phyloP scores from a whole-genome alignment of 768 basidiomycete genomes.

The Favolaschia claudopus region DNA sequence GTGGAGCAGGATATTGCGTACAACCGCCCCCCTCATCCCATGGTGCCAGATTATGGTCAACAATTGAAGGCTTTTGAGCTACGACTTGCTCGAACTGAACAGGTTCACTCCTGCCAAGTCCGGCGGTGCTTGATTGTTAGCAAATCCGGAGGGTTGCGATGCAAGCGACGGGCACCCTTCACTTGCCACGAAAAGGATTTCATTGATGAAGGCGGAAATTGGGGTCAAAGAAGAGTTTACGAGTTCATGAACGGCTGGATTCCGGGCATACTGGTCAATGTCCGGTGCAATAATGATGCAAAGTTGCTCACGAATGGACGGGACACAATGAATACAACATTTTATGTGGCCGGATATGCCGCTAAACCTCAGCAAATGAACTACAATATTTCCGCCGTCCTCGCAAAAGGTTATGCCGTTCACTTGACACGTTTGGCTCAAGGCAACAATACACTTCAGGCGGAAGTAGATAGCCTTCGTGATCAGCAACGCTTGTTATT shows the following conservation, averaged over 20 bases:
- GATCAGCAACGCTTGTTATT: constrained; percentile 39
- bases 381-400: constrained; percentile 44
- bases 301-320: constrained; percentile 47
- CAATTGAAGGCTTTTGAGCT: constrained; percentile 29
- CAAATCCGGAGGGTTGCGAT: constrained; percentile 29
- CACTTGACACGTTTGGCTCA: constrained; percentile 30
- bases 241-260: constrained; percentile 37
- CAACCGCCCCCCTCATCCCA: constrained; percentile 39
- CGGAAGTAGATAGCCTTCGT: constrained; percentile 26
- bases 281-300: constrained; percentile 48
- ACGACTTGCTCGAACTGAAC: constrained; percentile 32
- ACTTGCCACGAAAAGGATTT: constrained; percentile 14
- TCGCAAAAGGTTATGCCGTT: constrained; percentile 40
- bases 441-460: neutral
- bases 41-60: constrained; percentile 24
- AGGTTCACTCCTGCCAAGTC: constrained; percentile 40
- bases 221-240: constrained; percentile 33
- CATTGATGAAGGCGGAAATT: constrained; percentile 34
- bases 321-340: constrained; percentile 40
- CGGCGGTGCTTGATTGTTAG: constrained; percentile 32
- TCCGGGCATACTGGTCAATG: constrained; percentile 31
- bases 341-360: constrained; percentile 43
- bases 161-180: constrained; percentile 44
- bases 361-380: constrained; percentile 42
- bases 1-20: constrained; percentile 40